phyloP scores from a whole-genome alignment of 2,329 filamentous ascomycete species.

The Colletotrichum gigasporum region DNA sequence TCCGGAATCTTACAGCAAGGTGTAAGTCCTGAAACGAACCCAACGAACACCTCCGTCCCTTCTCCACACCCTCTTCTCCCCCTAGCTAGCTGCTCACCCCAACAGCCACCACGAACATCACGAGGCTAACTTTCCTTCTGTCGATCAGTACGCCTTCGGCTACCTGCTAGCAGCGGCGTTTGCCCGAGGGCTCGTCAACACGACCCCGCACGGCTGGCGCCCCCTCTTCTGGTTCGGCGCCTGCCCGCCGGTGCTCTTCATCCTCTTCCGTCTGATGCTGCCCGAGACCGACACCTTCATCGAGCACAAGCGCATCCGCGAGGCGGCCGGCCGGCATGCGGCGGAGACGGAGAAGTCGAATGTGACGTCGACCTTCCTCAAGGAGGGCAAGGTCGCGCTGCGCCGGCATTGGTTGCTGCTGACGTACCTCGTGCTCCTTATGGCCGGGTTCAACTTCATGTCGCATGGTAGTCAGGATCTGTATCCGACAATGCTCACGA shows the following conservation, averaged over 20 bases:
- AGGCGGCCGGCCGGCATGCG: conserved; percentile 39
- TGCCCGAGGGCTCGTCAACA: conserved; percentile 74
- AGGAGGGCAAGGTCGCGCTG: conserved; percentile 81
- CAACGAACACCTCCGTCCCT: conserved; percentile 20
- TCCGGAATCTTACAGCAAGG: conserved; percentile 81
- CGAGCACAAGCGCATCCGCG: conserved; percentile 71
- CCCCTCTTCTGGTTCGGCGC: conserved; percentile 92
- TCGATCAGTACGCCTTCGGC: conserved; percentile 64
- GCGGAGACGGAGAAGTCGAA: conserved; percentile 41
- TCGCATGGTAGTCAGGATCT: conserved; percentile 77
- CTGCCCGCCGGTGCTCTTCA: conserved; percentile 81
- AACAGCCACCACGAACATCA: background rate
- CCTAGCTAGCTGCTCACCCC: background rate
- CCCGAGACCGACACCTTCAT: conserved; percentile 81
- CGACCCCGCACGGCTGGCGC: conserved; percentile 82
- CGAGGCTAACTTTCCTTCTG: background rate
- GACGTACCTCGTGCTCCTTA: conserved; percentile 83
- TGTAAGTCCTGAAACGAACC: conserved; percentile 49
- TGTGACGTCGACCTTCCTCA: conserved; percentile 73
- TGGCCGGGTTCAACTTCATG: conserved; percentile 95
- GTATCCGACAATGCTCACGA: conserved; percentile 68
- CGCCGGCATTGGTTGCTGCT: conserved; percentile 84
- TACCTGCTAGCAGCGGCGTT: conserved; percentile 72
- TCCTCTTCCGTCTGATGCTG: conserved; percentile 78
- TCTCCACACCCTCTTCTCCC: background rate